phyloP scores from a whole-genome alignment of 2,329 filamentous ascomycete species.

The Scedosporium aurantiacum region DNA sequence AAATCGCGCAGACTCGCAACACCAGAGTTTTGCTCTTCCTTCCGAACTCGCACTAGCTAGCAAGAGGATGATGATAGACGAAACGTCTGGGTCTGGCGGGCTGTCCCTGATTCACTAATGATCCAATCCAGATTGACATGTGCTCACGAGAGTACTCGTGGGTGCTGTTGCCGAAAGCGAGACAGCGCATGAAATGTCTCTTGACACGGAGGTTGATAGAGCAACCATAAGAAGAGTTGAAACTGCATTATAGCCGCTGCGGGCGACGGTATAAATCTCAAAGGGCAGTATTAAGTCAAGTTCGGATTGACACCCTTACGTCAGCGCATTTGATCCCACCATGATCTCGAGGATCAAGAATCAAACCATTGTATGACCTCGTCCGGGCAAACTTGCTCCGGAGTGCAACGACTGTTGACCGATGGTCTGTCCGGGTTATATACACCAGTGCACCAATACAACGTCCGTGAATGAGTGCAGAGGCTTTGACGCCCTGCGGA shows the following conservation, averaged over 20 bases:
- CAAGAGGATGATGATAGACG: background rate
- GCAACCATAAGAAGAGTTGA: background rate
- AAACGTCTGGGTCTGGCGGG: background rate
- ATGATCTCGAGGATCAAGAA: background rate
- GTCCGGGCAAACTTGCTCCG: background rate
- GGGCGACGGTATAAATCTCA: background rate
- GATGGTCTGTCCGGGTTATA: too few species aligned
- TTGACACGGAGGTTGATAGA: background rate
- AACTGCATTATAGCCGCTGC: background rate
- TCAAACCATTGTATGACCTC: background rate
- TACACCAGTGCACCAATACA: too few species aligned
- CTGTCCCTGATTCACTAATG: background rate
- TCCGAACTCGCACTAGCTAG: background rate
- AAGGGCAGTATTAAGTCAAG: background rate
- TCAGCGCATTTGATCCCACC: background rate
- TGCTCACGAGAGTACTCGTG: background rate
- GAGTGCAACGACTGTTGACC: too few species aligned
- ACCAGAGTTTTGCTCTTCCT: background rate
- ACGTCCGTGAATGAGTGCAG: too few species aligned
- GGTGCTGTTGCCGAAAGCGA: background rate
- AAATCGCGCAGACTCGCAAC: background rate
- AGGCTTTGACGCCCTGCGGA: too few species aligned
- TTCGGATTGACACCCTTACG: background rate
- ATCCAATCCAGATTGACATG: background rate
- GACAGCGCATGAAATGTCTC: background rate